A percentile compares a stretch with the other conserved stretches of the same genome.
Conservation (phyloP, 2,329 filamentous ascomycete species). For the Ceratocystis eucalypticola region DNA sequence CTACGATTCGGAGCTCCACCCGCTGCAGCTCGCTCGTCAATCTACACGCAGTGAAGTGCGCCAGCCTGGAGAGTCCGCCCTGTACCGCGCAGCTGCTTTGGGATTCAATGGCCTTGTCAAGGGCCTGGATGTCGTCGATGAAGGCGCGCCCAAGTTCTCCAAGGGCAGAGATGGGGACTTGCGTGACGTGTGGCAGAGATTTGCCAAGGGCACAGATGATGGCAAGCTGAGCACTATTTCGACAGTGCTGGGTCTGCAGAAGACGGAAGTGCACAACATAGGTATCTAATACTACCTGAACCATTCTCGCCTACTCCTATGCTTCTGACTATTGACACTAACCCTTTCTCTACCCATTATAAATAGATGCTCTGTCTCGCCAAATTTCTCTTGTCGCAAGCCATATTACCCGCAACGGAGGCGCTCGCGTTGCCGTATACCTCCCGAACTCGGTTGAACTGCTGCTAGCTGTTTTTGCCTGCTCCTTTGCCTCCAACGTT, state of each 20-base stretch:
- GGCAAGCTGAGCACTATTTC: constrained; percentile 59
- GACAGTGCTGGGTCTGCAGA: constrained; percentile 65
- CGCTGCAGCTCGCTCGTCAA: constrained; percentile 78
- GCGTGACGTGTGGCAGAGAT: constrained; percentile 76
- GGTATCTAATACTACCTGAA: constrained; percentile 29
- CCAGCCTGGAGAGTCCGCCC: constrained; percentile 69
- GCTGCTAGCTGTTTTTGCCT: constrained; percentile 68
- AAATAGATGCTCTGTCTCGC: constrained; percentile 55
- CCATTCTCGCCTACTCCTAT: background rate
- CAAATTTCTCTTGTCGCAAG: constrained; percentile 80
- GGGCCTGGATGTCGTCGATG: constrained; percentile 70
- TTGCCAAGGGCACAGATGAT: constrained; percentile 49
- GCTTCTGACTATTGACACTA: background rate
- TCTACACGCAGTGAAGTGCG: constrained; percentile 64
- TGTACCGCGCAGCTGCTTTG: constrained; percentile 74
- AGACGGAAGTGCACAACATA: constrained; percentile 57
- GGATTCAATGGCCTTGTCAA: constrained; percentile 69
- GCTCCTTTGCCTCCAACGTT: constrained; percentile 69
- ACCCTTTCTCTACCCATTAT: constrained; percentile 1
- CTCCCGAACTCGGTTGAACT: constrained; percentile 89
- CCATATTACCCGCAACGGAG: constrained; percentile 56
- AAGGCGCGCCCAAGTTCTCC: constrained; percentile 69
- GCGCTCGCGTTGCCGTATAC: constrained; percentile 72
- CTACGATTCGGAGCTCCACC: constrained; percentile 79
- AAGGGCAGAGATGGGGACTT: constrained; percentile 76